A percentile compares a stretch with the other conserved stretches of the same genome.
These are phyloP conservation scores for Pouteria campechiana DNA, from an alignment of 179 eudicot species.

Conservation along the genomic window DNA sequence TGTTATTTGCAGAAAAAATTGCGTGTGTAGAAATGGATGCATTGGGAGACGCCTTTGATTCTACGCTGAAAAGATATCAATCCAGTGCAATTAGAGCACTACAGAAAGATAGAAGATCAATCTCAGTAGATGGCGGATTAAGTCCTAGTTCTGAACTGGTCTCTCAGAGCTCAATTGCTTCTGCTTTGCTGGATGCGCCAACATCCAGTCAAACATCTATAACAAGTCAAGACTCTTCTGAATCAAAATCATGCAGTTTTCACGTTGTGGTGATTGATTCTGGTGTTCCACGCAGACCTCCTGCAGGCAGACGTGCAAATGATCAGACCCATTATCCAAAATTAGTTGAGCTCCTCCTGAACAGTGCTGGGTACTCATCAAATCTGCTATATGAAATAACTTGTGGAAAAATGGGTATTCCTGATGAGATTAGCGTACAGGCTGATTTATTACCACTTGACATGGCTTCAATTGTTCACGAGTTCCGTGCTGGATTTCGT, in stretches of 20 bases:
- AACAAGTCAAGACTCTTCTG: constrained; percentile 31
- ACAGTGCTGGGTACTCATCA: constrained; percentile 75
- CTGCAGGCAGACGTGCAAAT: constrained; percentile 79
- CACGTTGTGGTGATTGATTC: constrained; percentile 92
- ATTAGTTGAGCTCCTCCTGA: constrained; percentile 87
- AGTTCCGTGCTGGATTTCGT: constrained; percentile 79
- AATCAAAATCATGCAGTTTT: constrained; percentile 26
- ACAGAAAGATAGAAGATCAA: constrained; percentile 68
- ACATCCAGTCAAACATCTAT: constrained; percentile 31
- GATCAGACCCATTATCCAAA: constrained; percentile 89
- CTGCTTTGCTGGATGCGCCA: constrained; percentile 40
- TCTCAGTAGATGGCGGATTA: constrained; percentile 63
- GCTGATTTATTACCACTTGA: constrained; percentile 22
- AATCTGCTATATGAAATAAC: constrained; percentile 66
- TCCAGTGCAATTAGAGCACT: constrained; percentile 53
- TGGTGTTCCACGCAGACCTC: constrained; percentile 97
- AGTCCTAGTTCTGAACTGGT: constrained; percentile 33
- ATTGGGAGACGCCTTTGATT: constrained; percentile 71
- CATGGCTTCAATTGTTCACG: constrained; percentile 49
- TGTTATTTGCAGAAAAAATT: constrained; percentile 64
- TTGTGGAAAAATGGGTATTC: constrained; percentile 62
- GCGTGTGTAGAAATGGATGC: constrained; percentile 45
- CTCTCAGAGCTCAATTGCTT: constrained; percentile 46
- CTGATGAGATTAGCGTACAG: constrained; percentile 21
- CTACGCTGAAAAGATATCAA: constrained; percentile 55